phyloP scores from a whole-genome alignment of 208 protist genomes.

The Naegleria fowleri region DNA sequence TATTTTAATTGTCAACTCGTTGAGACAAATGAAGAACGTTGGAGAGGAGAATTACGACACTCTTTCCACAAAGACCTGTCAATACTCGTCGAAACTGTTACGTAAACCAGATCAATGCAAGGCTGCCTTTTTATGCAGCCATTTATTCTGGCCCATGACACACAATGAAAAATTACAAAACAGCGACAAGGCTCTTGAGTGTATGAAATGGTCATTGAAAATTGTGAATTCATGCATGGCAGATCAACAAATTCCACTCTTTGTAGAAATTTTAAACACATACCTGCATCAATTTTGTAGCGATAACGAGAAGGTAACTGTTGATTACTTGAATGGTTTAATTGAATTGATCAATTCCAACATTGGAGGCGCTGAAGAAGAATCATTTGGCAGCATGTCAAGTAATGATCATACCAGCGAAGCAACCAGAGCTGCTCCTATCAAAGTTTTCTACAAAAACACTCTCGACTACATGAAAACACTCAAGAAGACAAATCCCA shows the following conservation, averaged over 20 bases:
- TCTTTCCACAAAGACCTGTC: conserved; percentile 72
- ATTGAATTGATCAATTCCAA: conserved; percentile 53
- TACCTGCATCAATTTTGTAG: conserved; percentile 84
- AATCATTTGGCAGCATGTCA: neutral
- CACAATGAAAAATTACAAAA: conserved; percentile 51
- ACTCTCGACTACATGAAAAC: conserved; percentile 35
- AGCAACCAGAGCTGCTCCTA: neutral
- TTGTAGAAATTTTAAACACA: conserved; percentile 88
- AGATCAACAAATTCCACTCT: conserved; percentile 68
- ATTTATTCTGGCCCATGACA: conserved; percentile 71
- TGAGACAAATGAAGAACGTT: conserved; percentile 52
- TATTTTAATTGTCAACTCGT: conserved; percentile 59
- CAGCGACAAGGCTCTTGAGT: conserved; percentile 72
- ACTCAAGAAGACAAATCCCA: neutral
- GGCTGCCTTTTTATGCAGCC: conserved; percentile 61
- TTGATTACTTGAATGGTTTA: conserved; percentile 47
- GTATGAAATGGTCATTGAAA: conserved; percentile 80
- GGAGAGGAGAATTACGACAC: conserved; percentile 82
- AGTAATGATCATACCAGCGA: conserved; percentile 28
- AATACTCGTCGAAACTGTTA: conserved; percentile 76
- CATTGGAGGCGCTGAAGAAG: conserved; percentile 36
- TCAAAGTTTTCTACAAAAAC: conserved; percentile 43
- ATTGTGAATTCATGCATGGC: conserved; percentile 71
- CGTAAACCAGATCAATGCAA: conserved; percentile 81
- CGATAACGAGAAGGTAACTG: conserved; percentile 52